Evolutionary conservation across 768 basidiomycete species (phyloP), one percentile per base, ranked within the genome.

Genomic region (Collybia nuda): DNA sequence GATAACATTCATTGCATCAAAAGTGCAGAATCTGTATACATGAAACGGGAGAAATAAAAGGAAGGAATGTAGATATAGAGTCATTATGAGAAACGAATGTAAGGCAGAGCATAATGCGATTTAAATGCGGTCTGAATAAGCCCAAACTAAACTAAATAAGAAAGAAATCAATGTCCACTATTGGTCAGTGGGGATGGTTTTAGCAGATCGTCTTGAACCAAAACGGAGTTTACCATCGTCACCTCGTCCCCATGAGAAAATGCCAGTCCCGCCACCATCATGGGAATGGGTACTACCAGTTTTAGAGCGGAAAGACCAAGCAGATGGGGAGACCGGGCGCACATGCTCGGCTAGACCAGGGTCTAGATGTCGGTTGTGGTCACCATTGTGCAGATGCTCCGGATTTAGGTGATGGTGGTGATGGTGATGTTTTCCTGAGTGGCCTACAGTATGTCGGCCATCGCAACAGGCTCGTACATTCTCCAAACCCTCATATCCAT

Each of bases 401-500:
- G 44, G 44, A 36, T 46, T 35, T 48, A 79, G 73, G 42, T 83
- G 81, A 32, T 84, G 81, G 22, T 82, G 84, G 40, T 84, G 85
- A 47, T 82, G 80, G 43, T 81, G 77, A 36, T 72, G 69, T 14
- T 78, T 75, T 24, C 75, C 78, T 32, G 76, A 72, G 52, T 78
- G 80, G 0, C 90, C 90, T 15, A 94, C 90, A 1, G 90, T 93
- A 67, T 94, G 92, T 45, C 82, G 77, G 17, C 90, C 91, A 64
- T 92, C 90, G 59, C 90, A 93, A 64, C 91, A 93, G 1, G 89
- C 93, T 19, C 96, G 81, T 18, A 98, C 94, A 60, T 98, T 98
- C 72, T 98, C 95, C 48, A 98, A 67, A 0, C 93, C 94, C 61
- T 98, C 95, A 63, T 82, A 98, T 4, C 84, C 91, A 26, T 85